Conservation (phyloP, 371 early-diverging fungal genomes). For the Mucor sp. region DNA sequence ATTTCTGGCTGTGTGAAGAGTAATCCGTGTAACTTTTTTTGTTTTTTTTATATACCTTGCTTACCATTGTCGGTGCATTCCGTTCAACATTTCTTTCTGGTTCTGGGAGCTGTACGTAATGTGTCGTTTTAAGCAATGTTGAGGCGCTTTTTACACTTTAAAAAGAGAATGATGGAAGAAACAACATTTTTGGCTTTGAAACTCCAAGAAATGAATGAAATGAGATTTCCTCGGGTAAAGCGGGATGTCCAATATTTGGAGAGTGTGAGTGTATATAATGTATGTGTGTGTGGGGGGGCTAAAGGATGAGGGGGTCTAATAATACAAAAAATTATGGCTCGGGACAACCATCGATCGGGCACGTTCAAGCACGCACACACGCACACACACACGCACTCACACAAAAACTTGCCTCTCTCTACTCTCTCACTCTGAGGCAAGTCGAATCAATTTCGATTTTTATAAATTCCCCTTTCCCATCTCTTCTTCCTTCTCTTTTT, state of each 20-base stretch:
- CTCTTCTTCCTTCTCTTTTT: conserved; percentile 7
- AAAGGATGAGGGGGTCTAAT: background rate
- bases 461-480: conserved; percentile 2
- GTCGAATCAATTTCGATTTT: background rate
- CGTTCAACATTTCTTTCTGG: background rate
- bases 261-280: background rate
- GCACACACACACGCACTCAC: background rate
- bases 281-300: background rate
- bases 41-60: too few species aligned
- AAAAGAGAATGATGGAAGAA: too few species aligned
- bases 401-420: background rate
- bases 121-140: background rate
- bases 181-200: background rate
- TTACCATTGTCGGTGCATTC: background rate
- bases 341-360: conserved; percentile 12
- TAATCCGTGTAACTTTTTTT: background rate
- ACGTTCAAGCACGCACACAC: background rate
- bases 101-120: background rate
- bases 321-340: conserved; percentile 1
- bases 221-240: background rate
- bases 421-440: background rate
- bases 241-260: background rate
- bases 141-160: background rate
- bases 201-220: background rate
- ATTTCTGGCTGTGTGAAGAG: background rate